These are phyloP conservation scores for Tuctoria greenei DNA, from an alignment of 176 grass and related monocot species.

Conservation along the genomic window DNA sequence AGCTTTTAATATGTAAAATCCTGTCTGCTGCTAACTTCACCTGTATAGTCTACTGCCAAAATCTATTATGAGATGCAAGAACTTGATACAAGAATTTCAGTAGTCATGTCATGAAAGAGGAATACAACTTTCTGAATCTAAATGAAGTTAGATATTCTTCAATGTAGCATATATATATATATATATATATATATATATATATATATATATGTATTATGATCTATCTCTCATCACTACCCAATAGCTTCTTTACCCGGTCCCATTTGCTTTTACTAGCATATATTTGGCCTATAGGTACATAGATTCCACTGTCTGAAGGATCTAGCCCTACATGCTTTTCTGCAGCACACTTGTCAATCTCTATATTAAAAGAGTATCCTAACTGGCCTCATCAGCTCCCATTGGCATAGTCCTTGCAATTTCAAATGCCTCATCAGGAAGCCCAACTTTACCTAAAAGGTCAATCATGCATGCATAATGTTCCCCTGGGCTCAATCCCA, in stretches of 20 bases:
- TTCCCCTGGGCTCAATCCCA: constrained; percentile 49
- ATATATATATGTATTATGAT: constrained; percentile 42
- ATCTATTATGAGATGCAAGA: constrained; percentile 17
- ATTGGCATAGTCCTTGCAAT: constrained; percentile 53
- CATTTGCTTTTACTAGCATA: constrained; percentile 68
- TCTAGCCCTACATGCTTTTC: constrained; percentile 51
- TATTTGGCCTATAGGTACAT: constrained; percentile 64
- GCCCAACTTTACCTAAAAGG: constrained; percentile 68
- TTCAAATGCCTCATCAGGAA: constrained; percentile 55
- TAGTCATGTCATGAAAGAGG: constrained; percentile 14
- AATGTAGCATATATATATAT: constrained; percentile 55
- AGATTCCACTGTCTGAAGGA: constrained; percentile 65
- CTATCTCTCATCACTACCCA: constrained; percentile 60
- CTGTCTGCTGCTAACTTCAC: background rate
- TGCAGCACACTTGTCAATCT: constrained; percentile 50
- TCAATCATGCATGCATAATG: constrained; percentile 71
- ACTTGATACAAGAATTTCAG: background rate
- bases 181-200: constrained; percentile 45
- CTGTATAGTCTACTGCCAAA: constrained; percentile 9
- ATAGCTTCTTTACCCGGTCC: constrained; percentile 55
- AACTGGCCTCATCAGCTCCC: constrained; percentile 50
- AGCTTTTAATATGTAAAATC: constrained; percentile 15
- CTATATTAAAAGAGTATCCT: constrained; percentile 70
- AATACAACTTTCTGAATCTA: constrained; percentile 47
- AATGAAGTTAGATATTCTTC: constrained; percentile 57